phyloP scores from a whole-genome alignment of 306 rosid species.

The Hippophae tibetana region DNA sequence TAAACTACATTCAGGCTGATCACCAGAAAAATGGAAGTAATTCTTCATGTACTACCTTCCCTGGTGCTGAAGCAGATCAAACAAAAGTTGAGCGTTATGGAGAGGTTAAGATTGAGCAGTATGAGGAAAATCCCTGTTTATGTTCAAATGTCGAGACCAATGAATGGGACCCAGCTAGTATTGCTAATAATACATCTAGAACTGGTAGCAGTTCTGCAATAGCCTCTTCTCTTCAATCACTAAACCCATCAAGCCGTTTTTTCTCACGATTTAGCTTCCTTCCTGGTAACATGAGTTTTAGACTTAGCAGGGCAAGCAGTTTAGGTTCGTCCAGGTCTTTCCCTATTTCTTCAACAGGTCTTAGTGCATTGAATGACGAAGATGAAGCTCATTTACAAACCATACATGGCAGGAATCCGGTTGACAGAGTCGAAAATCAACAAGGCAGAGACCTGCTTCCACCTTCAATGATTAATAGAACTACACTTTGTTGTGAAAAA shows the following conservation, averaged over 20 bases:
- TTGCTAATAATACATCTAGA: constrained; percentile 34
- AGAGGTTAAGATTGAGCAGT: constrained; percentile 38
- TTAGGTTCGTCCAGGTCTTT: constrained; percentile 74
- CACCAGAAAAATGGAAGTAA: constrained; percentile 33
- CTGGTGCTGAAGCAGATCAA: constrained; percentile 35
- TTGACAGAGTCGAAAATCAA: constrained; percentile 38
- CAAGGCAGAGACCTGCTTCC: constrained; percentile 35
- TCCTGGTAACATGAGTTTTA: constrained; percentile 79
- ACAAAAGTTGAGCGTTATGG: constrained; percentile 42
- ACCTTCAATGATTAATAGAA: constrained; percentile 28
- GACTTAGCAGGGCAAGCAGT: constrained; percentile 82
- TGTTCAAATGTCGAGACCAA: constrained; percentile 40
- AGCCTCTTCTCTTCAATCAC: constrained; percentile 42
- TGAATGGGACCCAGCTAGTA: constrained; percentile 46
- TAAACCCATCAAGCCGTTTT: constrained; percentile 60
- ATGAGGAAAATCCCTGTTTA: constrained; percentile 41
- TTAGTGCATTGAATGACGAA: constrained; percentile 48
- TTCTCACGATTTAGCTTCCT: constrained; percentile 79
- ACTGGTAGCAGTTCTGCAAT: constrained; percentile 45
- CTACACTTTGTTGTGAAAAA: constrained; percentile 32
- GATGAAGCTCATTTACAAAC: constrained; percentile 43
- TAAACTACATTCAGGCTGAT: constrained; percentile 49
- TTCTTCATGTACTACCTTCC: constrained; percentile 31
- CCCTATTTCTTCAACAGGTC: constrained; percentile 51
- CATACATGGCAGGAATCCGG: constrained; percentile 25